Evolutionary conservation across 371 early-diverging fungal genomes (phyloP), one percentile per base, ranked within the genome.

Genomic region (Massospora cicadina): DNA sequence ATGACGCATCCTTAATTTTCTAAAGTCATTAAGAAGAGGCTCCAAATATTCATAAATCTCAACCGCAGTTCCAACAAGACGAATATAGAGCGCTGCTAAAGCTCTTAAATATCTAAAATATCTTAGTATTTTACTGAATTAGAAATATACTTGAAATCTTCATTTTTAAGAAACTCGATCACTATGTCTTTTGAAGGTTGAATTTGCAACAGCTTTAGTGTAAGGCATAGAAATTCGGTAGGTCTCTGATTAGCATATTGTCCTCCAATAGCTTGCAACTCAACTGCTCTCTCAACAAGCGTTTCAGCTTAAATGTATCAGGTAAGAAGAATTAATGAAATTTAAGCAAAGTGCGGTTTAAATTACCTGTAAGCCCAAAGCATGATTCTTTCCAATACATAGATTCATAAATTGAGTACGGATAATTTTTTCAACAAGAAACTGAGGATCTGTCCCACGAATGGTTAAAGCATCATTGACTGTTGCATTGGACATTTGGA

Each of bases 341-440:
- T 1, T 24, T 54, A 62, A 63, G 29, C 43, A 24, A 30, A 58
- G 30, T 29, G 10, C 26, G 17, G 55, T 12, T 30, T 54, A 43
- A 30, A 26, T 67, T 76, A 90, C 91, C 86, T 65, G 89, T 90
- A 60, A 95, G 75, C 0, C 89, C 95, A 75, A 93, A 96, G 74
- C 94, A 94, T 43, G 85, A 79, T 67, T 96, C 91, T 69, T 96
- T 96, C 95, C 94, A 98, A 74, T 91, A 98, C 13, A 87, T 69
- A 30, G 87, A 86, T 63, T 92, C 93, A 71, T 88, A 89, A 66
- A 95, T 93, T 63, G 82, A 55, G 84, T 78, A 30, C 95, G 81
- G 65, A 89, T 83, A 69, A 94, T 93, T 72, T 92, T 93, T 76
- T 96, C 97, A 54, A 98, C 79, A 27, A 97, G 79, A 66, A 80